Conservation (phyloP, 2,329 filamentous ascomycete genomes). For the Arthrobotrys sinensis region DNA sequence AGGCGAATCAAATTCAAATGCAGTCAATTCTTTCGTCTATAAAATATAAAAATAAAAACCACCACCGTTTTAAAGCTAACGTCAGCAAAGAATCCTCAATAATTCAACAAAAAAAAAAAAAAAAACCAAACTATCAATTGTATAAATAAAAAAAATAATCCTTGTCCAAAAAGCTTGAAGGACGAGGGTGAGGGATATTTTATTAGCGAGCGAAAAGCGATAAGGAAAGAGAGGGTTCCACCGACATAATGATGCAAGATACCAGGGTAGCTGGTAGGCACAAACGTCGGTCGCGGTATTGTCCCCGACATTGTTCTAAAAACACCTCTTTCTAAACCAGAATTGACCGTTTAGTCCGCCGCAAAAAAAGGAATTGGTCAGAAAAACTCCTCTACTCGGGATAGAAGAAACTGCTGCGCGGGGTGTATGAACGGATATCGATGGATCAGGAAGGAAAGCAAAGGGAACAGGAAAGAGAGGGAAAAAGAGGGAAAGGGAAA, state of each 20-base stretch:
- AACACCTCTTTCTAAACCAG: background rate
- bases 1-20: slow-evolving; percentile 60
- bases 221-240: slow-evolving; percentile 8
- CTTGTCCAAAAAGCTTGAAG: no score
- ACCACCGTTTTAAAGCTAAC: background rate
- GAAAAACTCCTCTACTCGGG: background rate
- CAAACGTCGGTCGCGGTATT: slow-evolving; percentile 41
- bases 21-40: slow-evolving; percentile 62
- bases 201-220: background rate
- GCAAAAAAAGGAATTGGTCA: slow-evolving; percentile 1
- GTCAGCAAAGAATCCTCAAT: background rate
- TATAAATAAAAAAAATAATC: background rate
- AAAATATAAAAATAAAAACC: slow-evolving; percentile 11
- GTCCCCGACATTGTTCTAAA: slow-evolving; percentile 27
- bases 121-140: background rate
- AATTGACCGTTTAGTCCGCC: no score
- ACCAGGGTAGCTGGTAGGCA: slow-evolving; percentile 59
- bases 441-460: slow-evolving; percentile 19
- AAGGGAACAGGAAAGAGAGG: background rate
- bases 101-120: background rate
- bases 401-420: background rate
- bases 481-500: slow-evolving; percentile 1
- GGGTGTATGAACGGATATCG: background rate
- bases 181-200: background rate
- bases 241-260: slow-evolving; percentile 62